A percentile compares a stretch with the other conserved stretches of the same genome.
Conservation (phyloP, 2,329 filamentous ascomycete species). For the Pseudogymnoascus sp. region DNA sequence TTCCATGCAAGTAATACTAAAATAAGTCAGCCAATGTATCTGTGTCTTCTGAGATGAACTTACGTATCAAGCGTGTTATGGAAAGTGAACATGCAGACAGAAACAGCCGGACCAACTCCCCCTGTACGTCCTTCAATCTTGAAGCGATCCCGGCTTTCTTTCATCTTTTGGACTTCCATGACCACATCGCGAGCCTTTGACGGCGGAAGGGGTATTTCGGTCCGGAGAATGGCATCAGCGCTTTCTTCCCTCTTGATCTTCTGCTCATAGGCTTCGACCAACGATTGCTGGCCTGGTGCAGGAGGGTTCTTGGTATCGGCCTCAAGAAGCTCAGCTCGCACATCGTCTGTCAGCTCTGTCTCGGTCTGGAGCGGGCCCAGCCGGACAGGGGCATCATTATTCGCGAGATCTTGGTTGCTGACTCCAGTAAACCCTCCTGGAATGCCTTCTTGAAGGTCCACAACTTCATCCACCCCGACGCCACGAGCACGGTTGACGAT, state of each 20-base stretch:
- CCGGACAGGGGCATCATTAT: constrained; percentile 51
- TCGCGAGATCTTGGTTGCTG: constrained; percentile 50
- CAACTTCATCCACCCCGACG: constrained; percentile 50
- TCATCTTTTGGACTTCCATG: constrained; percentile 88
- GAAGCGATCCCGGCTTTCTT: constrained; percentile 87
- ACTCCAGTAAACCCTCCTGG: constrained; percentile 53
- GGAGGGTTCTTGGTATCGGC: constrained; percentile 74
- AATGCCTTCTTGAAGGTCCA: constrained; percentile 53
- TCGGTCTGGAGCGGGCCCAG: constrained; percentile 82
- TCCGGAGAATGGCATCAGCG: constrained; percentile 68
- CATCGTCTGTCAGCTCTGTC: constrained; percentile 68
- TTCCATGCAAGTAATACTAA: constrained; percentile 80
- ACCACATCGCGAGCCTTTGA: constrained; percentile 83
- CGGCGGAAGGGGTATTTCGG: constrained; percentile 76
- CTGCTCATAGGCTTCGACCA: constrained; percentile 81
- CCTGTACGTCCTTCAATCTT: constrained; percentile 77
- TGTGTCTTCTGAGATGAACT: constrained; percentile 26
- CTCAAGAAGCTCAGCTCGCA: constrained; percentile 78
- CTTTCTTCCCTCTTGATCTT: constrained; percentile 85
- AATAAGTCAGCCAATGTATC: constrained; percentile 17
- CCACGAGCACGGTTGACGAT: constrained; percentile 50
- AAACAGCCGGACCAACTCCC: constrained; percentile 73
- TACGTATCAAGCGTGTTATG: constrained; percentile 91
- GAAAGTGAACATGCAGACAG: constrained; percentile 95
- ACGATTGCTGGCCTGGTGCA: constrained; percentile 56